Percentiles rank a stretch among this genome's conserved stretches.
Conservation (phyloP, 208 protist genomes). For the Trypanosoma cruzi region DNA sequence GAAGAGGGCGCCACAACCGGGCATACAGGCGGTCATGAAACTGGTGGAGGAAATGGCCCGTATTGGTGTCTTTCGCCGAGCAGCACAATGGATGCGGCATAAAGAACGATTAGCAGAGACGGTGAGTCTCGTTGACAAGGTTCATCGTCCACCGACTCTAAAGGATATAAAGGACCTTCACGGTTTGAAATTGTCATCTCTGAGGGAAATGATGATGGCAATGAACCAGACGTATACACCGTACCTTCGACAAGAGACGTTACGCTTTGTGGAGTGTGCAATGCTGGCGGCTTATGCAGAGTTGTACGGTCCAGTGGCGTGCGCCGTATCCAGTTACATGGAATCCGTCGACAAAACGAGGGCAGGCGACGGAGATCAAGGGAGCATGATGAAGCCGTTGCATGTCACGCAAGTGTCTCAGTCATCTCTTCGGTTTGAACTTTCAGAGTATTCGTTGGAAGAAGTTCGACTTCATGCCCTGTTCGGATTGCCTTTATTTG, state of each 20-base stretch:
- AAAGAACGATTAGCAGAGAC: conserved; percentile 14
- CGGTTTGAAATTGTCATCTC: conserved; percentile 34
- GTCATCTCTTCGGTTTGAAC: conserved; percentile 25
- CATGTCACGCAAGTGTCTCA: conserved; percentile 40
- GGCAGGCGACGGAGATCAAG: not conserved
- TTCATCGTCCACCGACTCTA: conserved; percentile 38
- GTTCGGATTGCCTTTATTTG: conserved; percentile 64
- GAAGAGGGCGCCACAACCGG: conserved; percentile 13
- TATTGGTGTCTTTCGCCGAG: conserved; percentile 25
- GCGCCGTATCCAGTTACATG: conserved; percentile 29
- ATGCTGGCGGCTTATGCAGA: conserved; percentile 73
- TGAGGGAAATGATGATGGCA: conserved; percentile 53
- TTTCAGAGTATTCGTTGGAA: conserved; percentile 39
- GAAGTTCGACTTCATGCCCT: conserved; percentile 62
- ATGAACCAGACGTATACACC: conserved; percentile 76
- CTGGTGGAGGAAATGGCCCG: conserved; percentile 29
- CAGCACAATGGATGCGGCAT: conserved; percentile 30
- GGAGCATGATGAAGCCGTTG: not conserved
- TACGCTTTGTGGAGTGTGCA: conserved; percentile 69
- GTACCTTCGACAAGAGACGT: conserved; percentile 62
- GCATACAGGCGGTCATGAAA: conserved; percentile 19
- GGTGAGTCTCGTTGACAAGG: conserved; percentile 20
- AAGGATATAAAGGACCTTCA: conserved; percentile 44
- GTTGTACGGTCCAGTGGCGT: conserved; percentile 61
- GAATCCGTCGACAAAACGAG: not conserved